Evolutionary conservation across 805 yeast species (phyloP), one percentile per base, ranked within the genome.

Genomic region (Zygotorulaspora chibaensis): DNA sequence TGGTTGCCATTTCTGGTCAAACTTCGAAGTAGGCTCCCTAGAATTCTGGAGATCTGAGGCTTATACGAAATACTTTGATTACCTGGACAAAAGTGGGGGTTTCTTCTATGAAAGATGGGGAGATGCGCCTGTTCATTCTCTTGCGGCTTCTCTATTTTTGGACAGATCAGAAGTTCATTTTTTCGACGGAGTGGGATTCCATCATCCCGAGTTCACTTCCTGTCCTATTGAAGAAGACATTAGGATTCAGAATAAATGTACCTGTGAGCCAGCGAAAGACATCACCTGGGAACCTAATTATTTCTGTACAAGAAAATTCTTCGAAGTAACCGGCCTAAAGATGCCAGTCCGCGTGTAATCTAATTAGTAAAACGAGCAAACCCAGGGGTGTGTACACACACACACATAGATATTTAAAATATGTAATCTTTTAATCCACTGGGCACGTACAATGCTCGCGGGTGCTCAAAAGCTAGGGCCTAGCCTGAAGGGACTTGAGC

Each of bases 61-160:
- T 16, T 85, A 84, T 65, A 69, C 72, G 37, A 70, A 74, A 8
- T 84, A 76, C 65, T 85, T 85, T 61, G 70, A 83, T 17, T 68
- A 69, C 59, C 68, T 86, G 37, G 95, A 86, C 60, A 48, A 64
- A 38, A 62, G 76, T 2, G 95, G 95, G 46, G 95, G 95, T 0
- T 86, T 86, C 62, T 86, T 79, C 63, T 84, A 85, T 60, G 93
- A 87, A 68, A 74, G 96, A 54, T 87, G 96, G 95, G 96, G 96
- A 16, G 96, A 87, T 66, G 96, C 95, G 0, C 95, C 95, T 3
- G 78, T 87, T n/a, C 95, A 87, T 67, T 78, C 95, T 0, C 74
- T 87, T 41, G 95, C 86, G 4, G 85, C 80, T 2, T 67, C 88
- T 1, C 66, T 83, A 38, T 72, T 84, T 57, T 63, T 82, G 41